Percentiles rank a stretch among this genome's conserved stretches.
These are phyloP conservation scores for Xanthoconium stramineum DNA, from an alignment of 768 basidiomycete species.

Conservation along the genomic window DNA sequence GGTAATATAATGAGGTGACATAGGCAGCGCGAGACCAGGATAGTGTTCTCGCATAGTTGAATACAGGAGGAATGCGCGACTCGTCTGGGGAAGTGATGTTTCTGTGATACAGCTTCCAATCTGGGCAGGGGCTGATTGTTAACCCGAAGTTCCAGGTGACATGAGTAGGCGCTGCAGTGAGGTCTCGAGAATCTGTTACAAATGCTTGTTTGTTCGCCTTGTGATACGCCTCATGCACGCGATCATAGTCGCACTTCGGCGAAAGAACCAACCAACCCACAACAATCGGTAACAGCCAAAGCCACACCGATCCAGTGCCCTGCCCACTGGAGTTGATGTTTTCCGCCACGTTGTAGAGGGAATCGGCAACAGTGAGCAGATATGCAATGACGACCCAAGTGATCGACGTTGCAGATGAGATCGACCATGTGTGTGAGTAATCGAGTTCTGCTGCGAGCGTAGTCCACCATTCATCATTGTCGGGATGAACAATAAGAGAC, in stretches of 20 bases:
- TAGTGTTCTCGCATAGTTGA: constrained; percentile 21
- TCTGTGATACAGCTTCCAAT: background rate
- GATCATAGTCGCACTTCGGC: constrained; percentile 36
- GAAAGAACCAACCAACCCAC: constrained; percentile 41
- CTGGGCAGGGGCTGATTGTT: constrained; percentile 12
- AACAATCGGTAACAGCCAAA: too few species aligned
- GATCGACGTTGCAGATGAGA: constrained; percentile 40
- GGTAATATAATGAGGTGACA: constrained; percentile 15
- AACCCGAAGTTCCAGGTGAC: constrained; percentile 10
- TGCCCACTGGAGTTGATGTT: constrained; percentile 34
- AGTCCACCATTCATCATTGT: too few species aligned
- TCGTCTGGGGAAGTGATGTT: constrained; percentile 23
- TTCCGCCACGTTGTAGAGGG: constrained; percentile 10
- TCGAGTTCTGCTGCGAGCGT: constrained; percentile 33
- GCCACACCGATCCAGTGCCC: constrained; percentile 39
- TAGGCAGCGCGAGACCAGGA: constrained; percentile 21
- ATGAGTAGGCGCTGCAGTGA: background rate
- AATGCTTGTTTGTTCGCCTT: too few species aligned
- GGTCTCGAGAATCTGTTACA: background rate
- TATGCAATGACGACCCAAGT: too few species aligned
- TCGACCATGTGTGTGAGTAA: constrained; percentile 39
- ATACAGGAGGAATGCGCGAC: too few species aligned
- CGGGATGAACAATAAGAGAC: too few species aligned
- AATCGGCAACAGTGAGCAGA: too few species aligned
- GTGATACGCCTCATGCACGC: constrained; percentile 26